Evolutionary conservation across 2,329 filamentous ascomycete genomes (phyloP).

Genomic region (Stemphylium beticola): DNA sequence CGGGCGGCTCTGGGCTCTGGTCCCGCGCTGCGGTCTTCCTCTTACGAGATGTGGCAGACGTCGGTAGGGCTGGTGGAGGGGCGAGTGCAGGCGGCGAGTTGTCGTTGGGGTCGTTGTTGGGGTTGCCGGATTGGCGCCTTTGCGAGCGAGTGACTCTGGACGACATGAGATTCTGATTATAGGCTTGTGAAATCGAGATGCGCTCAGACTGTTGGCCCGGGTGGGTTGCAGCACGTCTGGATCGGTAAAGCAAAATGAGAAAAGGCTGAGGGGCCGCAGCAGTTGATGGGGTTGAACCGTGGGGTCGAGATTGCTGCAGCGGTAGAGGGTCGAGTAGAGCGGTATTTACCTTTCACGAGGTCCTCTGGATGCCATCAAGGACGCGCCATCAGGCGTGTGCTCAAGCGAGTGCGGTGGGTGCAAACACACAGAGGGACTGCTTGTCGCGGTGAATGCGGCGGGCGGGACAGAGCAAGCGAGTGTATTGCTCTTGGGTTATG

Average conservation of each 20-base stretch:
- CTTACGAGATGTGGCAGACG: constrained; percentile 67
- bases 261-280: constrained; percentile 18
- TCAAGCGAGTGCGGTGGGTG: constrained; percentile 44
- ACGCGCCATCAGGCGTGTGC: constrained; percentile 48
- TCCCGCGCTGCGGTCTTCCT: constrained; percentile 69
- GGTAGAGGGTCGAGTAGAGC: constrained; percentile 25
- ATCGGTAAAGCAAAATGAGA: constrained; percentile 30
- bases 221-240: constrained; percentile 35
- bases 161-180: constrained; percentile 77
- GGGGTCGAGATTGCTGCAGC: constrained; percentile 12
- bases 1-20: constrained; percentile 55
- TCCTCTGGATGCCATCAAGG: constrained; percentile 39
- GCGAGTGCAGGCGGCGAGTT: constrained; percentile 43
- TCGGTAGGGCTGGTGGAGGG: constrained; percentile 52
- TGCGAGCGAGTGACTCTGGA: constrained; percentile 95
- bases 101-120: constrained; percentile 54
- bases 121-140: constrained; percentile 77
- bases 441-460: constrained; percentile 11
- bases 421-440: constrained; percentile 23
- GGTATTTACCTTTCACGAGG: constrained; percentile 32
- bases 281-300: constrained; percentile 8
- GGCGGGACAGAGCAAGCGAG: constrained; percentile 16
- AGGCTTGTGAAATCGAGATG: constrained; percentile 34
- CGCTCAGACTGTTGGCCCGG: constrained; percentile 40
- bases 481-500: constrained; percentile 3